Evolutionary conservation across 306 rosid species (phyloP).

Genomic region (Quercus aquifolioides): DNA sequence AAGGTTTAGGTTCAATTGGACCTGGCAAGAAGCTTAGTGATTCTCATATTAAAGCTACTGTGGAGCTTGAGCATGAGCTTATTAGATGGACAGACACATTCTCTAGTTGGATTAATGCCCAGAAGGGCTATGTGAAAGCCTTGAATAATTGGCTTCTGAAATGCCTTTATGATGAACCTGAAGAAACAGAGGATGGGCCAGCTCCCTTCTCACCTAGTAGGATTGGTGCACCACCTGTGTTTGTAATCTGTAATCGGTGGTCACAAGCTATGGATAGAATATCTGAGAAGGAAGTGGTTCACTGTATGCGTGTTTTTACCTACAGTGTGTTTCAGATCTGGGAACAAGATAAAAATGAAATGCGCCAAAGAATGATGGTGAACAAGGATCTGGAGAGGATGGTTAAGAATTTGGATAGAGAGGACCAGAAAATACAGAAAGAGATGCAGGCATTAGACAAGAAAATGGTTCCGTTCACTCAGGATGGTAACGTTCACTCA

Average conservation of each 20-base stretch:
- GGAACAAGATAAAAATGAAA: slow-evolving; percentile 79
- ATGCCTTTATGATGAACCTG: slow-evolving; percentile 79
- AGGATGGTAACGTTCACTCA: slow-evolving; percentile 49
- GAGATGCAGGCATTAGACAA: slow-evolving; percentile 82
- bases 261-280: slow-evolving; percentile 84
- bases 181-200: slow-evolving; percentile 84
- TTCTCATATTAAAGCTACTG: slow-evolving; percentile 63
- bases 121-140: slow-evolving; percentile 84
- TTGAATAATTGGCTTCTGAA: slow-evolving; percentile 86
- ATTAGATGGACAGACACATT: slow-evolving; percentile 83
- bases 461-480: slow-evolving; percentile 51
- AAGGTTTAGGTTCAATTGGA: slow-evolving; percentile 72
- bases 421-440: slow-evolving; percentile 88
- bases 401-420: slow-evolving; percentile 68
- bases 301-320: slow-evolving; percentile 74
- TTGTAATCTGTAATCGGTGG: slow-evolving; percentile 96
- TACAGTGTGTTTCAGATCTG: slow-evolving; percentile 71
- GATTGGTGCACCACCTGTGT: slow-evolving; percentile 85
- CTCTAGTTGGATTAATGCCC: slow-evolving; percentile 83
- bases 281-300: slow-evolving; percentile 89
- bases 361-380: slow-evolving; percentile 60
- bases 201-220: slow-evolving; percentile 95
- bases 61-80: slow-evolving; percentile 77
- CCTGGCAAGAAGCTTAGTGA: slow-evolving; percentile 70
- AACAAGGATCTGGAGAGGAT: slow-evolving; percentile 82